phyloP scores from a whole-genome alignment of 768 basidiomycete species.

The Lactarius deliciosus region DNA sequence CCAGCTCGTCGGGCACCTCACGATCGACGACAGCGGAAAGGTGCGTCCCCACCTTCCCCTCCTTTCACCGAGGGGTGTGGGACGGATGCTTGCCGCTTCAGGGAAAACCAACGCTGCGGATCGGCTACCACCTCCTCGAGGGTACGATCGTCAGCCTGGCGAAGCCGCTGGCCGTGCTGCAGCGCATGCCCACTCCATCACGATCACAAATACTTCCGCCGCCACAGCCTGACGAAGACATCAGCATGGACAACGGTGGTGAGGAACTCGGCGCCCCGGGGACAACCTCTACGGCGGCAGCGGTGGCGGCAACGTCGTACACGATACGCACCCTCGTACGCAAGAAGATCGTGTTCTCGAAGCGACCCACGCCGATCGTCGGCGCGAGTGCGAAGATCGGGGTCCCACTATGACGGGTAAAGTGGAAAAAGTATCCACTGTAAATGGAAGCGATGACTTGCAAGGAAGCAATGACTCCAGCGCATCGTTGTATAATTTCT shows the following conservation, averaged over 20 bases:
- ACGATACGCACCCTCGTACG: constrained; percentile 65
- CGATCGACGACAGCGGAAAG: constrained; percentile 52
- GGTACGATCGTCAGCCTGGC: constrained; percentile 74
- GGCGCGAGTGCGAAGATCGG: constrained; percentile 29
- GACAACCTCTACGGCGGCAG: constrained; percentile 20
- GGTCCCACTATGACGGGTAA: constrained; percentile 7
- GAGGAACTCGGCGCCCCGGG: constrained; percentile 1
- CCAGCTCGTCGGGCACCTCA: constrained; percentile 75
- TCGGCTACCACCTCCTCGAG: constrained; percentile 90
- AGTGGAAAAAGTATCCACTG: background rate
- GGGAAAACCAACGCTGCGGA: constrained; percentile 75
- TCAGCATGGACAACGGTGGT: constrained; percentile 29
- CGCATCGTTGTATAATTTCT: background rate
- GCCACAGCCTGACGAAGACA: constrained; percentile 7
- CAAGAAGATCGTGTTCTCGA: constrained; percentile 80
- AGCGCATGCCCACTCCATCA: constrained; percentile 38
- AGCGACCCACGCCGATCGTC: constrained; percentile 75
- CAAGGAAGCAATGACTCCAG: background rate
- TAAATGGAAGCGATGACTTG: background rate
- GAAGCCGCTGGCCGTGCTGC: constrained; percentile 81
- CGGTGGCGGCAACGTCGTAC: constrained; percentile 28
- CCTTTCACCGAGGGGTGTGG: background rate
- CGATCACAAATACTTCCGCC: background rate
- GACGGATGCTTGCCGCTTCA: constrained; percentile 32
- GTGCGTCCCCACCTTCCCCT: constrained; percentile 39